These are phyloP conservation scores for Cruciata laevipes DNA, from an alignment of 257 asterid genomes.

Conservation along the genomic window DNA sequence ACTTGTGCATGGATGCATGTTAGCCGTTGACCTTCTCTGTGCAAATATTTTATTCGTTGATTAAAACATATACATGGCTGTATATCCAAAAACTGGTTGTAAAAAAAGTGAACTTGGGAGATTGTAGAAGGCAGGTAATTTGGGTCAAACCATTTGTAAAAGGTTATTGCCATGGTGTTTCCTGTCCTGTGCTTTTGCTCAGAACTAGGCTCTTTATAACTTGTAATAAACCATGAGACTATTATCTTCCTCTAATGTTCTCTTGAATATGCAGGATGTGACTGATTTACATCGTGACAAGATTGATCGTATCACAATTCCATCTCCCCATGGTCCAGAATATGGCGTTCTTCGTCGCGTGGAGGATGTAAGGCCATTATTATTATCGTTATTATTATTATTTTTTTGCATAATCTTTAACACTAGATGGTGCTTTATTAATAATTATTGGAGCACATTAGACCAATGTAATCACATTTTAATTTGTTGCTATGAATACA, in stretches of 20 bases:
- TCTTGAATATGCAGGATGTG: conserved; percentile 39
- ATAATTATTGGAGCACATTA: conserved; percentile 59
- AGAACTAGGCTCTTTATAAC: background rate
- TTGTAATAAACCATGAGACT: too few relatives aligned
- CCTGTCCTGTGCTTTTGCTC: background rate
- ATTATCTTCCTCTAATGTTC: background rate
- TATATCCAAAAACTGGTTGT: background rate
- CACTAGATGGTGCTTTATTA: background rate
- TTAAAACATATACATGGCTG: background rate
- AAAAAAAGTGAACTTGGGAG: too few relatives aligned
- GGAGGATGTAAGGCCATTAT: conserved; percentile 55
- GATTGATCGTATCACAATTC: conserved; percentile 90
- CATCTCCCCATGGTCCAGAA: conserved; percentile 72
- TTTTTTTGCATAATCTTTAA: background rate
- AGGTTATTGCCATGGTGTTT: background rate
- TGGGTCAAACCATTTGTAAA: background rate
- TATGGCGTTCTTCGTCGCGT: conserved; percentile 86
- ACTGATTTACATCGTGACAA: conserved; percentile 93
- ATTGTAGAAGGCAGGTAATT: background rate
- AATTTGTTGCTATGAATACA: background rate
- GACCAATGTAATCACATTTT: conserved; percentile 3
- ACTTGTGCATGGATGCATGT: background rate
- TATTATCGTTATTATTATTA: too few relatives aligned
- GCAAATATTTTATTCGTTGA: background rate
- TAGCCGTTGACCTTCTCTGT: background rate